Percentiles rank a stretch among this genome's conserved stretches.
phyloP scores from a whole-genome alignment of 176 grass and related monocot genomes.

The Musa beccarii region DNA sequence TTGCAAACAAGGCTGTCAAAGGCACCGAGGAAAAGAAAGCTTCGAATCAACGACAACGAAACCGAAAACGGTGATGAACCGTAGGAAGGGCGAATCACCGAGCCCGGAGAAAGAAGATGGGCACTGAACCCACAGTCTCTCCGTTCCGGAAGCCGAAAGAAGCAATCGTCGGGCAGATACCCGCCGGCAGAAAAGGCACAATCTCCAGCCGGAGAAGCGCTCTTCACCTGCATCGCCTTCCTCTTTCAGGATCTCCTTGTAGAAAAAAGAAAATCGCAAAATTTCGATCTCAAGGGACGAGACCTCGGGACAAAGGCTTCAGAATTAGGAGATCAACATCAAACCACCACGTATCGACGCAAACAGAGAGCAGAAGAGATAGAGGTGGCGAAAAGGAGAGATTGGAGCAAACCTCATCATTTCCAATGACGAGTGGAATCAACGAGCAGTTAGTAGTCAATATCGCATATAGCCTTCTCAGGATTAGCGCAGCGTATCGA shows the following conservation, averaged over 20 bases:
- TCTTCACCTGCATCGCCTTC: neutral
- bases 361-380: neutral
- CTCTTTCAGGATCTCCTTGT: neutral
- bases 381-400: neutral
- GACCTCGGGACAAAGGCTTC: neutral
- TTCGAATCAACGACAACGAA: neutral
- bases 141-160: neutral
- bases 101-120: neutral
- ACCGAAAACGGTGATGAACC: neutral
- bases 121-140: neutral
- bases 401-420: conserved; percentile 44
- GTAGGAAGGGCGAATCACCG: conserved; percentile 1
- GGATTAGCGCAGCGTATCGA: conserved; percentile 1
- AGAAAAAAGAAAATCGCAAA: conserved; percentile 21
- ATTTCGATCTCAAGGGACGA: neutral
- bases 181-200: neutral
- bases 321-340: too few species aligned
- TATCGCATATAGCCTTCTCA: conserved; percentile 33
- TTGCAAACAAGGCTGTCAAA: too few species aligned
- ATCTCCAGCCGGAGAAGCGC: conserved; percentile 5
- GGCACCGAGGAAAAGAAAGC: neutral
- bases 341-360: neutral
- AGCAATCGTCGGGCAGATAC: neutral
- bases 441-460: conserved; percentile 29
- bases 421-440: conserved; percentile 43